phyloP scores from a whole-genome alignment of 2,329 filamentous ascomycete genomes.

The Mollisia scopiformis region DNA sequence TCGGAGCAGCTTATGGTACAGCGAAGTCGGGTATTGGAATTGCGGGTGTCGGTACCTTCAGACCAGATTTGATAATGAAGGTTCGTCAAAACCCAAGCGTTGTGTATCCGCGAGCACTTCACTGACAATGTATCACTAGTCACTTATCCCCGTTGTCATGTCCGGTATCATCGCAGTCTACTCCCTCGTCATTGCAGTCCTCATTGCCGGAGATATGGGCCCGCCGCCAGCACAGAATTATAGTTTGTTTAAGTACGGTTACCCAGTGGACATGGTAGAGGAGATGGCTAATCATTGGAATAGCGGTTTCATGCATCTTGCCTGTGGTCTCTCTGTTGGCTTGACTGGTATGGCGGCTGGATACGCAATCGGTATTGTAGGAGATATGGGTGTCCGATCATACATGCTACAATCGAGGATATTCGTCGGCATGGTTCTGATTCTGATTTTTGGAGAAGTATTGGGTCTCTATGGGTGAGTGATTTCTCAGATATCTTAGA shows the following conservation, averaged over 20 bases:
- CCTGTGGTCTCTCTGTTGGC: conserved; percentile 86
- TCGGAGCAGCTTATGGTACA: conserved; percentile 83
- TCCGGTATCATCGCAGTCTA: conserved; percentile 99
- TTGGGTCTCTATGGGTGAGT: conserved; percentile 92
- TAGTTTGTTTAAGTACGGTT: conserved; percentile 77
- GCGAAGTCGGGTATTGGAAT: conserved; percentile 90
- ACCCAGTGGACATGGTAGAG: conserved; percentile 20
- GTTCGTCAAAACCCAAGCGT: conserved; percentile 44
- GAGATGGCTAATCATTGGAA: conserved; percentile 14
- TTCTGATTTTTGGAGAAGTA: conserved; percentile 98
- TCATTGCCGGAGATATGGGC: conserved; percentile 88
- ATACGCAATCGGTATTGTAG: conserved; percentile 95
- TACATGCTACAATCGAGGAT: conserved; percentile 97
- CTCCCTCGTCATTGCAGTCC: conserved; percentile 92
- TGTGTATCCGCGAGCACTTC: not conserved
- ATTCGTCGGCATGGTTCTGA: conserved; percentile 98
- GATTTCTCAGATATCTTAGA: not conserved
- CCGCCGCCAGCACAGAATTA: conserved; percentile 71
- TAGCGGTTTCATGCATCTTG: conserved; percentile 92
- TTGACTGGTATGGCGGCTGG: conserved; percentile 91
- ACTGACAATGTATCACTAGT: conserved; percentile 50
- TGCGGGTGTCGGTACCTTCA: conserved; percentile 81
- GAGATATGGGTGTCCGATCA: conserved; percentile 88
- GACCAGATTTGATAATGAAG: conserved; percentile 91
- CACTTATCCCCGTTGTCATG: conserved; percentile 91